Conservation (phyloP, 352 stramenopile genomes). For the Globisporangium spinosum region DNA sequence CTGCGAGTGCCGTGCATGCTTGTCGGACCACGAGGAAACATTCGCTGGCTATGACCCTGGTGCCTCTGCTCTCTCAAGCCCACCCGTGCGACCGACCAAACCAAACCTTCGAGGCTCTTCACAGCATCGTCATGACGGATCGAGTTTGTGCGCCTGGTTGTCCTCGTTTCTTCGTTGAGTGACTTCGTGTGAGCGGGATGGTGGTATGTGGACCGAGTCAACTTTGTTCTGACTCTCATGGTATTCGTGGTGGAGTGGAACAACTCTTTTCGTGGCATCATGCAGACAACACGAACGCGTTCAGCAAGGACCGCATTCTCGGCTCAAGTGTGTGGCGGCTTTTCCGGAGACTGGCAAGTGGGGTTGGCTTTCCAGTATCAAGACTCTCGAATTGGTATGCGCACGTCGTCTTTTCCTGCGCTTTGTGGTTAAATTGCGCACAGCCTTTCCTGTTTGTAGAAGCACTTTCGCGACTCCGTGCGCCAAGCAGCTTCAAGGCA, state of each 20-base stretch:
- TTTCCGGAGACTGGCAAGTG: not conserved
- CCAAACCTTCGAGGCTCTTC: not conserved
- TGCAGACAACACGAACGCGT: not conserved
- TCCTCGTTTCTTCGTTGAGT: not conserved
- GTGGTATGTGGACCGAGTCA: not conserved
- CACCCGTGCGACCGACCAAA: not conserved
- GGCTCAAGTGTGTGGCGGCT: not conserved
- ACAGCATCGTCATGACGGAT: not conserved
- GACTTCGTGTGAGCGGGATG: not conserved
- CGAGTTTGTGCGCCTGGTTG: not conserved
- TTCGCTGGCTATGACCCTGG: not conserved
- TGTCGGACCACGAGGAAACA: not conserved
- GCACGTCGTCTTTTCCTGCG: not conserved
- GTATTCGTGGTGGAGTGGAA: not conserved
- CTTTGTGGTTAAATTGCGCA: not conserved
- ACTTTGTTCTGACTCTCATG: not conserved
- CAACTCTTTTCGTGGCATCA: not conserved
- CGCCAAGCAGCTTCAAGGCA: not conserved
- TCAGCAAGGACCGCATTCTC: not conserved
- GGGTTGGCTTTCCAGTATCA: not conserved
- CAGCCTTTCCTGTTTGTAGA: not conserved
- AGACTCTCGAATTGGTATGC: constrained; percentile 2
- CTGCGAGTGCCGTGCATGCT: not conserved
- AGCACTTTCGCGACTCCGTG: not conserved
- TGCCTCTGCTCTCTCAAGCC: not conserved